A percentile compares a stretch with the other conserved stretches of the same genome.
phyloP scores from a whole-genome alignment of 73 alveolate genomes.

The Tetrahymena malaccensis region DNA sequence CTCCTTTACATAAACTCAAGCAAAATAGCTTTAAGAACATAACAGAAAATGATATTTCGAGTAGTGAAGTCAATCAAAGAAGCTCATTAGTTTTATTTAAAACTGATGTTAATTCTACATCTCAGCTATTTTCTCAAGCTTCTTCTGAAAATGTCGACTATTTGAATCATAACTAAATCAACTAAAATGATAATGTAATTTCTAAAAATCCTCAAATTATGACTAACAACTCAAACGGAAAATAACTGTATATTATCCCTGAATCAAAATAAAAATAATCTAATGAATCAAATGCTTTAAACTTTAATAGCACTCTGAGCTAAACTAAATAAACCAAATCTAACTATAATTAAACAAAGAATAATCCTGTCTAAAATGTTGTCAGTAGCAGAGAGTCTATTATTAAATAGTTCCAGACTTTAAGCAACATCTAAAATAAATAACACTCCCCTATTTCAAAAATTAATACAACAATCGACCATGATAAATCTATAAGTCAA shows the following conservation, averaged over 20 bases:
- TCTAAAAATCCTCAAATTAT: neutral
- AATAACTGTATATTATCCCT: neutral
- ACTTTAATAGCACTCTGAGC: neutral
- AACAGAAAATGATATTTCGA: neutral
- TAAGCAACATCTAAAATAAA: neutral
- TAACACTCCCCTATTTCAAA: neutral
- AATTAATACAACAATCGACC: neutral
- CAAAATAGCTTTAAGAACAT: neutral
- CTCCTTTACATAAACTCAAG: neutral
- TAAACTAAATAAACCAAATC: neutral
- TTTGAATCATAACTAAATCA: too few species aligned
- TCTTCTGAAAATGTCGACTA: neutral
- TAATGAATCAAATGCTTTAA: too few species aligned
- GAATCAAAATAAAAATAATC: neutral
- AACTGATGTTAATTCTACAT: neutral
- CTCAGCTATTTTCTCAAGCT: neutral
- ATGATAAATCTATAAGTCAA: neutral
- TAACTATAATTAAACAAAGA: neutral
- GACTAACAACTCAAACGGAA: neutral
- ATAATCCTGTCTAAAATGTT: neutral
- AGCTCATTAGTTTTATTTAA: neutral
- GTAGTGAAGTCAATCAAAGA: neutral
- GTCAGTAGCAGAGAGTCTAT: neutral
- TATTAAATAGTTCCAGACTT: neutral
- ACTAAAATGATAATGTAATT: neutral